These are phyloP conservation scores for Dunaliella primolecta DNA, from an alignment of 139 green algal species.

Conservation along the genomic window DNA sequence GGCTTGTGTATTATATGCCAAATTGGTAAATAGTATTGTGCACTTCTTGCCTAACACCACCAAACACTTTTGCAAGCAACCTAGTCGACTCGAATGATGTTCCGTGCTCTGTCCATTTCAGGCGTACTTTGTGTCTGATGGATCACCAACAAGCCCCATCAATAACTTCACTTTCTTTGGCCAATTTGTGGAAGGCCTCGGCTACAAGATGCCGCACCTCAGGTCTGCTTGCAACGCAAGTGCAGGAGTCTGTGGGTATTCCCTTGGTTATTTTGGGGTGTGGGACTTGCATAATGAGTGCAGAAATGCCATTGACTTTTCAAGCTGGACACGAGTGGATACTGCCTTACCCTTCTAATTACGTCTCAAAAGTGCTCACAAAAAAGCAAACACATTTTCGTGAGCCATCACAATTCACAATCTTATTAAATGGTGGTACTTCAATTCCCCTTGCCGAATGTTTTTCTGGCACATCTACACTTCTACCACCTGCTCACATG, in stretches of 20 bases:
- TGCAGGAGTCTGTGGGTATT: too few species aligned
- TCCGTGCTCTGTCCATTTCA: too few species aligned
- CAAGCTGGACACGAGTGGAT: too few species aligned
- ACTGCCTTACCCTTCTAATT: neutral
- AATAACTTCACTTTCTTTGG: conserved; percentile 37
- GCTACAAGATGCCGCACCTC: conserved; percentile 22
- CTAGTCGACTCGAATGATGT: too few species aligned
- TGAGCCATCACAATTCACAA: neutral
- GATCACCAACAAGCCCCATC: conserved; percentile 7
- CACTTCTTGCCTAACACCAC: too few species aligned
- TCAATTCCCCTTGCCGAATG: neutral
- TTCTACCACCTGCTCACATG: neutral
- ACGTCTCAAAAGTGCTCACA: neutral
- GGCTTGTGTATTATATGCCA: too few species aligned
- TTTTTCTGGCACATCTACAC: neutral
- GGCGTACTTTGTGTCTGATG: conserved; percentile 30
- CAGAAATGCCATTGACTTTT: too few species aligned
- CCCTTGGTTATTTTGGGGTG: too few species aligned
- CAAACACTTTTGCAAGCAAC: too few species aligned
- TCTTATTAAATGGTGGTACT: neutral
- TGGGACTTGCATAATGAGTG: neutral
- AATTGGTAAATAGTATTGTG: too few species aligned
- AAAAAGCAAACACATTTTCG: neutral
- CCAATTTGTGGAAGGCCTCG: conserved; percentile 25
- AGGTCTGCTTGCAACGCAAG: neutral